Conservation (phyloP, 768 basidiomycete genomes). For the Collybia sordida region DNA sequence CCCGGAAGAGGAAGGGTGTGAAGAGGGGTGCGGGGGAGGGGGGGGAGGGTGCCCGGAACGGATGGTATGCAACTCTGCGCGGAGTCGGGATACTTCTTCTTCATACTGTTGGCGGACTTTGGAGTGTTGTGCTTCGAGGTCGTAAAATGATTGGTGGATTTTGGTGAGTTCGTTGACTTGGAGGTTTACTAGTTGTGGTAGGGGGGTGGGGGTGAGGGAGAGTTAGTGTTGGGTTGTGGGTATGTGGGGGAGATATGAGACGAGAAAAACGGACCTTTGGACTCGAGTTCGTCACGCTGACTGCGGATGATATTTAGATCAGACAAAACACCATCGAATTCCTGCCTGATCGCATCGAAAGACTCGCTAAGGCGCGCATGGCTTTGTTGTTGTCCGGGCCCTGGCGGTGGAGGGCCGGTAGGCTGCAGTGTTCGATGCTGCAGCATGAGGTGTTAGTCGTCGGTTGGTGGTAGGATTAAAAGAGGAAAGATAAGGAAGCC, state of each 20-base stretch:
- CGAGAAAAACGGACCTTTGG: constrained; percentile 61
- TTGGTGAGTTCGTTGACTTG: constrained; percentile 90
- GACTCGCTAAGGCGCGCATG: constrained; percentile 67
- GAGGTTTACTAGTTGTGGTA: constrained; percentile 50
- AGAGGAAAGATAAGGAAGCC: neutral
- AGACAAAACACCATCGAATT: constrained; percentile 74
- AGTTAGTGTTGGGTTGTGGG: neutral
- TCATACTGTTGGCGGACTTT: constrained; percentile 86
- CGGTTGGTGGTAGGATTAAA: too few species aligned
- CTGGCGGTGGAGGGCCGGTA: constrained; percentile 43
- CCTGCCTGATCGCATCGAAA: constrained; percentile 78
- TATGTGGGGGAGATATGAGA: neutral
- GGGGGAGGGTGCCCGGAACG: constrained; percentile 25
- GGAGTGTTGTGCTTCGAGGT: constrained; percentile 83
- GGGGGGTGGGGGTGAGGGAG: neutral
- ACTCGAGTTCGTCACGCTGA: constrained; percentile 89
- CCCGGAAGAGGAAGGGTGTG: constrained; percentile 12
- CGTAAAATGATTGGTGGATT: constrained; percentile 86
- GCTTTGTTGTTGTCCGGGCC: constrained; percentile 34
- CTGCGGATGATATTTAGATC: constrained; percentile 68
- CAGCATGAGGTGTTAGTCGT: constrained; percentile 17
- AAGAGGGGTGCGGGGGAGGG: constrained; percentile 16
- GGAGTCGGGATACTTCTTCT: constrained; percentile 70
- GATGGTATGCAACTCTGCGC: constrained; percentile 60
- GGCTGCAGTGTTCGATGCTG: constrained; percentile 61